These are phyloP conservation scores for Pichiaceae sp. DNA, from an alignment of 1,139 yeast species.

Conservation along the genomic window DNA sequence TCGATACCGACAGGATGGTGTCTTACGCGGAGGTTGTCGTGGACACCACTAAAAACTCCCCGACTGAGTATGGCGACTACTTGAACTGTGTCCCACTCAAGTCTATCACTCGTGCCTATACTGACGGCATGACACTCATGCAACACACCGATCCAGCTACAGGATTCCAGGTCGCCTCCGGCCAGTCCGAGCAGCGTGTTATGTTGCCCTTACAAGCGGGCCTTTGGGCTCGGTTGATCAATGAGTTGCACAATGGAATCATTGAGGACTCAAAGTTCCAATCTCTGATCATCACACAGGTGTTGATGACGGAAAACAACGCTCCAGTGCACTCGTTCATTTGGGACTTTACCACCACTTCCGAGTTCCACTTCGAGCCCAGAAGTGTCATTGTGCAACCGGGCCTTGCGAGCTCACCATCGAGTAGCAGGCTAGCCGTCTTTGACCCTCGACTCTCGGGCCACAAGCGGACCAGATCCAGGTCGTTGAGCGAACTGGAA, in stretches of 20 bases:
- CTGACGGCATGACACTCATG: conserved; percentile 13
- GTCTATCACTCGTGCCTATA: conserved; percentile 19
- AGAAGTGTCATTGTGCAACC: conserved; percentile 14
- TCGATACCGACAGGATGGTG: conserved; percentile 21
- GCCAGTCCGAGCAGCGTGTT: conserved; percentile 13
- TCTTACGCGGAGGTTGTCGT: conserved; percentile 19
- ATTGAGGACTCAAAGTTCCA: conserved; percentile 15
- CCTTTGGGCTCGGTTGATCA: conserved; percentile 23
- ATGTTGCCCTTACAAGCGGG: conserved; percentile 24
- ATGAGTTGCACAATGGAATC: conserved; percentile 23
- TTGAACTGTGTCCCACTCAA: conserved; percentile 21
- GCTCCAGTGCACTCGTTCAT: conserved; percentile 20
- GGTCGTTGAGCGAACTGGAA: conserved; percentile 24
- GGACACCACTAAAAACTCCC: conserved; percentile 5
- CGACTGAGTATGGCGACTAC: conserved; percentile 7
- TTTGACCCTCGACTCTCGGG: conserved; percentile 12
- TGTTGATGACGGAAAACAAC: conserved; percentile 22
- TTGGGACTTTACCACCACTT: conserved; percentile 21
- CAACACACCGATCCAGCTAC: conserved; percentile 23
- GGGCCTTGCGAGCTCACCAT: no score
- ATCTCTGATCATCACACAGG: conserved; percentile 19
- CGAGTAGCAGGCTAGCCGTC: not conserved
- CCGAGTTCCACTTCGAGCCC: conserved; percentile 12
- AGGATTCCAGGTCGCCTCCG: conserved; percentile 15
- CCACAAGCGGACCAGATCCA: conserved; percentile 25